Evolutionary conservation across 495 filamentous ascomycete species (phyloP).

Genomic region (Acidiella bohemica): DNA sequence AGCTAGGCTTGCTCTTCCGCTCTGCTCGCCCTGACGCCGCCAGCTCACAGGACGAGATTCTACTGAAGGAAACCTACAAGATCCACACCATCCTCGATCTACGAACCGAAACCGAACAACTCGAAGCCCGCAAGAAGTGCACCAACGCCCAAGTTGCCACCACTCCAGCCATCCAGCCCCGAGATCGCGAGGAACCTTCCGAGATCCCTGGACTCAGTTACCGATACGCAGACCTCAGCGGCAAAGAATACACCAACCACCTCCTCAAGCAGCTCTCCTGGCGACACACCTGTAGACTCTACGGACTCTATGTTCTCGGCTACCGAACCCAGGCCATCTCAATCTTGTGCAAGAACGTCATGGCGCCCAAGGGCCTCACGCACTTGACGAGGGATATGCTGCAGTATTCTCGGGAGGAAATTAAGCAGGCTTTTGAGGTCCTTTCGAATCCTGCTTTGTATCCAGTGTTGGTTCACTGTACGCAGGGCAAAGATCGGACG

Average conservation of each 20-base stretch:
- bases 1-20: constrained; percentile 56
- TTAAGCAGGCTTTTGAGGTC: constrained; percentile 44
- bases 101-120: constrained; percentile 62
- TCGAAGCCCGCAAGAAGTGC: constrained; percentile 54
- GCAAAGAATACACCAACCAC: constrained; percentile 52
- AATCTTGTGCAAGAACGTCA: constrained; percentile 53
- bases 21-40: constrained; percentile 64
- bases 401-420: constrained; percentile 46
- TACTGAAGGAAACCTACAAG: constrained; percentile 46
- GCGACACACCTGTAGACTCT: constrained; percentile 46
- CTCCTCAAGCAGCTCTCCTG: constrained; percentile 56
- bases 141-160: constrained; percentile 31
- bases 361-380: constrained; percentile 52
- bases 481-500: constrained; percentile 79
- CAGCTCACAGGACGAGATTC: constrained; percentile 45
- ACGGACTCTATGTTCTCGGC: constrained; percentile 47
- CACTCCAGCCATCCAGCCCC: constrained; percentile 1
- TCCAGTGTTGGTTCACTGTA: constrained; percentile 64
- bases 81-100: constrained; percentile 65
- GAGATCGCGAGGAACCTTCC: constrained; percentile 28
- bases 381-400: constrained; percentile 54
- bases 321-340: constrained; percentile 53
- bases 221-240: constrained; percentile 55
- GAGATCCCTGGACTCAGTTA: constrained; percentile 49
- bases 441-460: constrained; percentile 36